phyloP scores from a whole-genome alignment of 768 basidiomycete genomes.

The Pleurotus tuoliensis region DNA sequence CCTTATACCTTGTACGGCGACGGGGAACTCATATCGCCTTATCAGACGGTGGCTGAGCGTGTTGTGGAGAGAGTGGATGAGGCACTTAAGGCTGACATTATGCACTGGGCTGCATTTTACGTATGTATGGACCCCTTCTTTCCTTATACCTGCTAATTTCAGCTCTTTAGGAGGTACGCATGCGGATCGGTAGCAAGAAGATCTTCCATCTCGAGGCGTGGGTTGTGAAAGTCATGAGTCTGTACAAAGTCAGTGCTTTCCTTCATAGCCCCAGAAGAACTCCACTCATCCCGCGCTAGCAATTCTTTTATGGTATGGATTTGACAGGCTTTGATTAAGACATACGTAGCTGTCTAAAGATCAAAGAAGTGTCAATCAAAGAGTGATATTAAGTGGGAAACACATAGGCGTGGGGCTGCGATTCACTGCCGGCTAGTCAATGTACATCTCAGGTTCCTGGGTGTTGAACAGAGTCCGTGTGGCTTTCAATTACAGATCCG shows the following conservation, averaged over 20 bases:
- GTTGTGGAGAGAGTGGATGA: conserved; percentile 90
- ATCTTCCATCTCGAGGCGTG: conserved; percentile 98
- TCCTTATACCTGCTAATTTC: neutral
- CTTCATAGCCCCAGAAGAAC: neutral
- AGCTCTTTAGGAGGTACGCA: conserved; percentile 75
- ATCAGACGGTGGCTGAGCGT: conserved; percentile 84
- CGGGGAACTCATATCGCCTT: conserved; percentile 1
- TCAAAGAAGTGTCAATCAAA: neutral
- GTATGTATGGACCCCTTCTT: conserved; percentile 39
- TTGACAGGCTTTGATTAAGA: conserved; percentile 53
- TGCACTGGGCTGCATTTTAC: conserved; percentile 98
- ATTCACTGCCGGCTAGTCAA: no score
- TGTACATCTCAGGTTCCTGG: no score
- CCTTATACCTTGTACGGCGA: neutral
- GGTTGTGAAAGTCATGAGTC: conserved; percentile 93
- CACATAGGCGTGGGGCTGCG: no score
- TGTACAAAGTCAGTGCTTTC: conserved; percentile 63
- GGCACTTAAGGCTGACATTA: conserved; percentile 83
- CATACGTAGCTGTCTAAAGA: no score
- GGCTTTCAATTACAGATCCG: no score
- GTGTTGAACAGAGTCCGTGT: no score
- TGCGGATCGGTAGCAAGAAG: conserved; percentile 83
- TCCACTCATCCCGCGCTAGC: conserved; percentile 28
- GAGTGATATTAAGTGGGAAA: neutral
- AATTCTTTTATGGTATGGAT: conserved; percentile 61